phyloP scores from a whole-genome alignment of 116 monocot genomes.

The Dioscorea cayenensis region DNA sequence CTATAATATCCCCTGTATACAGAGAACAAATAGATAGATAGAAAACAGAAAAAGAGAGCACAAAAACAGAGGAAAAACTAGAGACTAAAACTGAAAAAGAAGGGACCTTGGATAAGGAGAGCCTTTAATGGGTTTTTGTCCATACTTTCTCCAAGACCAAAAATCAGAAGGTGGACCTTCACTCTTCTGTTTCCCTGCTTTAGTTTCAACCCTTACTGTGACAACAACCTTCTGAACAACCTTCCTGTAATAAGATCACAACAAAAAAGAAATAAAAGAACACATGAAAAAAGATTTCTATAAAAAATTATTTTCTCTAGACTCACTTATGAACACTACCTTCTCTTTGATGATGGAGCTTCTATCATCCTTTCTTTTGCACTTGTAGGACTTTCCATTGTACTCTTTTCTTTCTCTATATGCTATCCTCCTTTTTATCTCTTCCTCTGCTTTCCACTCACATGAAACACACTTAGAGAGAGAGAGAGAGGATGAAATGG shows the following conservation, averaged over 20 bases:
- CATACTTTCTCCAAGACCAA: constrained; percentile 88
- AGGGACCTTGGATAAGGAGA: constrained; percentile 70
- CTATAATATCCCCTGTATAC: constrained; percentile 64
- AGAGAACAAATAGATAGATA: neutral
- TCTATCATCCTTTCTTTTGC: neutral
- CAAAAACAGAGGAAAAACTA: neutral
- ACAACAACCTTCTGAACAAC: constrained; percentile 33
- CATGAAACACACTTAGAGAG: neutral
- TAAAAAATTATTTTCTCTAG: neutral
- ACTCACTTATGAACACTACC: neutral
- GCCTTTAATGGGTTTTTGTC: constrained; percentile 76
- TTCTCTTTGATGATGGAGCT: neutral
- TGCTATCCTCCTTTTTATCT: neutral
- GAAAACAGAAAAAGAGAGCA: neutral
- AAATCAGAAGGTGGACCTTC: constrained; percentile 50
- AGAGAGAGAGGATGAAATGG: neutral
- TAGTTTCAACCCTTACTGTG: constrained; percentile 32
- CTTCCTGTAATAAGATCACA: constrained; percentile 25
- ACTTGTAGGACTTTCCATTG: neutral
- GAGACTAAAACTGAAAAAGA: neutral
- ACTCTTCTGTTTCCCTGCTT: constrained; percentile 24
- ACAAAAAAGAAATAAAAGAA: neutral
- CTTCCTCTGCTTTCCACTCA: neutral
- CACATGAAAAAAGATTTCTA: neutral
- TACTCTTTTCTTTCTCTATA: neutral